Evolutionary conservation across 352 stramenopile species (phyloP).

Genomic region (Pythium pectinolyticum): DNA sequence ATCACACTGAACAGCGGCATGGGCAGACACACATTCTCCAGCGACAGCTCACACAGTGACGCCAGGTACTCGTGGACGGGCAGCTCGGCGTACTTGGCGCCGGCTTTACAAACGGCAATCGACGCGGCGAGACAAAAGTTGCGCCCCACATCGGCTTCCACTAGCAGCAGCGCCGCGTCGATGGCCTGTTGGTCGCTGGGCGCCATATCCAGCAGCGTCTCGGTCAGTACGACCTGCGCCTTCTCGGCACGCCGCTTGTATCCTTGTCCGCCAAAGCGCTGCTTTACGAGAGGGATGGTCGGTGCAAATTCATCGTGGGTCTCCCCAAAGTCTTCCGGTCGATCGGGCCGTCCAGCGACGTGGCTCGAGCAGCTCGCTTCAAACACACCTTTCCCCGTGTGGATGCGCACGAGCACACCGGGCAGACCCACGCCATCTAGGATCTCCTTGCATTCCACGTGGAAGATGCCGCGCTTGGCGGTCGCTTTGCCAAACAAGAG

Average conservation of each 20-base stretch:
- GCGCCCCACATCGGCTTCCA: conserved; percentile 50
- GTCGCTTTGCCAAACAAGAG: conserved; percentile 61
- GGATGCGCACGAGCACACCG: conserved; percentile 52
- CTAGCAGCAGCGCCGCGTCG: conserved; percentile 35
- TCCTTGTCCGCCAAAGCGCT: conserved; percentile 42
- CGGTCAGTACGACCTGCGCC: conserved; percentile 38
- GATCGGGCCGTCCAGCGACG: conserved; percentile 39
- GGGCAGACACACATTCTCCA: conserved; percentile 50
- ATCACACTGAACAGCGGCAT: conserved; percentile 78
- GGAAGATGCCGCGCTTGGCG: conserved; percentile 63
- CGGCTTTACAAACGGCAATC: conserved; percentile 60
- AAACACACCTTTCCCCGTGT: conserved; percentile 73
- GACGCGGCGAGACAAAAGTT: conserved; percentile 65
- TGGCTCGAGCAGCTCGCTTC: conserved; percentile 45
- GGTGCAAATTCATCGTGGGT: conserved; percentile 32
- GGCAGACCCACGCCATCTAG: conserved; percentile 43
- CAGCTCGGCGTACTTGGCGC: conserved; percentile 56
- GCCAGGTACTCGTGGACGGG: conserved; percentile 60
- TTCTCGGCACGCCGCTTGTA: conserved; percentile 39
- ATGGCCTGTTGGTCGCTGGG: conserved; percentile 49
- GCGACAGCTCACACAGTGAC: conserved; percentile 39
- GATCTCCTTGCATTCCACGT: conserved; percentile 57
- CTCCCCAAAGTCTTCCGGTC: conserved; percentile 26
- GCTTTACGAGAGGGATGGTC: conserved; percentile 32
- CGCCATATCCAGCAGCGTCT: conserved; percentile 44